Evolutionary conservation across 345 rosid genomes (phyloP).

Genomic region (Pugionium dolabratum): DNA sequence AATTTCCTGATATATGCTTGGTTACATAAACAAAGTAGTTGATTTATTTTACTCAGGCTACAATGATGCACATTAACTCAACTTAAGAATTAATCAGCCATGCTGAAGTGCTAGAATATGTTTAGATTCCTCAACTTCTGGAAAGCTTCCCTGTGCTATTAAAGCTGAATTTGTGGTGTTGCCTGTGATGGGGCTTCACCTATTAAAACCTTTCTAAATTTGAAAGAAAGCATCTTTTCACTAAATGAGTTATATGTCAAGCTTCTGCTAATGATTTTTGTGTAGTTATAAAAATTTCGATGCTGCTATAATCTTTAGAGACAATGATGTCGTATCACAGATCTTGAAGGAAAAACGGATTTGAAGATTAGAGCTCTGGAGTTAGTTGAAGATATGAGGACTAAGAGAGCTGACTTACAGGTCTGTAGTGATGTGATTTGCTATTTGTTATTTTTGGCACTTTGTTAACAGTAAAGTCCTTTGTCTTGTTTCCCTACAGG

Average conservation of each 20-base stretch:
- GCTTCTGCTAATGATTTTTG: slow-evolving; percentile 20
- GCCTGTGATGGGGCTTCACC: slow-evolving; percentile 1
- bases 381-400: slow-evolving; percentile 90
- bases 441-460: slow-evolving; percentile 4
- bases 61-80: not conserved
- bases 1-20: not conserved
- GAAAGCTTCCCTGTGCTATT: not conserved
- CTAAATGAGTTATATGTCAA: slow-evolving; percentile 1
- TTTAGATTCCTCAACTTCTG: slow-evolving; percentile 5
- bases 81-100: not conserved
- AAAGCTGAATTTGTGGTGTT: slow-evolving; percentile 4
- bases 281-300: slow-evolving; percentile 2
- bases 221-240: not conserved
- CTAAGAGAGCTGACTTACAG: slow-evolving; percentile 93
- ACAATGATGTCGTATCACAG: slow-evolving; percentile 43
- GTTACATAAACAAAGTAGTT: not conserved
- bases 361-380: slow-evolving; percentile 85
- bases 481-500: slow-evolving; percentile 50
- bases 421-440: slow-evolving; percentile 42
- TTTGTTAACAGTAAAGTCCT: slow-evolving; percentile 18
- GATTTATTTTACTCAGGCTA: not conserved
- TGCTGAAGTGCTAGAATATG: slow-evolving; percentile 2
- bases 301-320: slow-evolving; percentile 15
- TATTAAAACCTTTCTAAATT: not conserved
- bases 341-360: slow-evolving; percentile 94